Base-by-base conservation (phyloP, 2,329 filamentous ascomycete genomes). In the Sporothrix dimorphospora region DNA sequence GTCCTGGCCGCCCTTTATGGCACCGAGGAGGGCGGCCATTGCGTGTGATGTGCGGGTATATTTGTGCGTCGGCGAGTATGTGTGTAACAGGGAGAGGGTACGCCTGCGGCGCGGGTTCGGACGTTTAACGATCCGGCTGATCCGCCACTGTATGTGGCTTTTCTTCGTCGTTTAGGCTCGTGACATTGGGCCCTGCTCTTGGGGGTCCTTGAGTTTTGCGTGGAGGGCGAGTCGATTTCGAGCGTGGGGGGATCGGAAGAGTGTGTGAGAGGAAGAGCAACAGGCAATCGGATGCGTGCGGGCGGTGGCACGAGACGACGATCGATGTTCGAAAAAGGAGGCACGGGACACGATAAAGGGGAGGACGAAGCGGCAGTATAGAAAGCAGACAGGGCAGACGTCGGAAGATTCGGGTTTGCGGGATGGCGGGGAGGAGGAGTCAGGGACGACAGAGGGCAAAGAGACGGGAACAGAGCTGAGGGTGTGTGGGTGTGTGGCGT, bases 1-100 rank as follows among this genome's bases (percentile, higher is more conserved):
- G 40, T 72, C 71, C 40, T 73, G 75, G 67, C 74, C 72, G 70
- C 70, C 70, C 69, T 72, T 74, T 74, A 73, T 70, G 70, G 74
- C 72, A 65, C 69, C 57, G 55, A 73, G 71, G 42, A 57, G 45
- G 71, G 75, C 70, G 30, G 75, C 72, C 75, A 76, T 76, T 24
- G 34, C 47, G 71, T 14, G 3, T 38, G 69, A 1, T 55, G 11
- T 45, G 14, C 42, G 14, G 12, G 14, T 14, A 34, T 30, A 34
- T 66, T n/a, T 66, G 42, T 66, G 24, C 8, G 21, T 42, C 11
- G 12, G 40, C 27, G 24, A 6, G 16, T 40, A 21, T 30, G 7
- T 27, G 38, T n/a, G n/a, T n/a, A n/a, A n/a, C n/a, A n/a, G n/a
- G n/a, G n/a, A n/a, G n/a, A n/a, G n/a, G n/a, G n/a, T n/a, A n/a